These are phyloP conservation scores for Eimeria praecox DNA, from an alignment of 169 alveolate genomes.

Conservation along the genomic window DNA sequence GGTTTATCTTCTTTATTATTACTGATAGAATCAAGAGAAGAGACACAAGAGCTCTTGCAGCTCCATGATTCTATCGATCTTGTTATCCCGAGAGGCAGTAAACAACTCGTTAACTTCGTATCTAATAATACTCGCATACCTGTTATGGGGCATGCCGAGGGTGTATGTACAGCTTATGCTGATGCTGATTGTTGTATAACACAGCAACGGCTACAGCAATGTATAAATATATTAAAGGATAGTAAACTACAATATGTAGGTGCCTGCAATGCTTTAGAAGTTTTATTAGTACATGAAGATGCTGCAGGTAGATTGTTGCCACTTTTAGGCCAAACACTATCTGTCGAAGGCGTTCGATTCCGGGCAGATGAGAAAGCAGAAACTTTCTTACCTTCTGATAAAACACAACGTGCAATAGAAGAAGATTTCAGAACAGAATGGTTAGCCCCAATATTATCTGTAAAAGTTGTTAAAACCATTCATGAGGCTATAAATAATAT, in stretches of 20 bases:
- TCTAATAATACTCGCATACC: slow-evolving; percentile 85
- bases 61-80: slow-evolving; percentile 86
- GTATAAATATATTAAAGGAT: slow-evolving; percentile 83
- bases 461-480: slow-evolving; percentile 75
- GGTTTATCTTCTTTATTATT: slow-evolving; percentile 57
- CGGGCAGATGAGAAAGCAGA: slow-evolving; percentile 45
- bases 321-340: slow-evolving; percentile 43
- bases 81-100: slow-evolving; percentile 89
- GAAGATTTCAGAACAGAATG: slow-evolving; percentile 85
- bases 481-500: slow-evolving; percentile 87
- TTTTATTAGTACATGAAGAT: slow-evolving; percentile 84
- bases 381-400: neutral
- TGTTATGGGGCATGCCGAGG: slow-evolving; percentile 86
- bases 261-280: slow-evolving; percentile 88
- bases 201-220: slow-evolving; percentile 70
- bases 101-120: slow-evolving; percentile 84
- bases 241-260: slow-evolving; percentile 87
- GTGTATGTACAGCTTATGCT: slow-evolving; percentile 87
- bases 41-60: slow-evolving; percentile 83
- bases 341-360: slow-evolving; percentile 59
- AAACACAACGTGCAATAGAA: slow-evolving; percentile 5
- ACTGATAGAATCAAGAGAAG: slow-evolving; percentile 85
- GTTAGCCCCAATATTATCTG: slow-evolving; percentile 82
- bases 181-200: slow-evolving; percentile 81
- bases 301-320: slow-evolving; percentile 78